Base-by-base conservation (phyloP, 2,329 filamentous ascomycete genomes). In the Aspergillus terreus region DNA sequence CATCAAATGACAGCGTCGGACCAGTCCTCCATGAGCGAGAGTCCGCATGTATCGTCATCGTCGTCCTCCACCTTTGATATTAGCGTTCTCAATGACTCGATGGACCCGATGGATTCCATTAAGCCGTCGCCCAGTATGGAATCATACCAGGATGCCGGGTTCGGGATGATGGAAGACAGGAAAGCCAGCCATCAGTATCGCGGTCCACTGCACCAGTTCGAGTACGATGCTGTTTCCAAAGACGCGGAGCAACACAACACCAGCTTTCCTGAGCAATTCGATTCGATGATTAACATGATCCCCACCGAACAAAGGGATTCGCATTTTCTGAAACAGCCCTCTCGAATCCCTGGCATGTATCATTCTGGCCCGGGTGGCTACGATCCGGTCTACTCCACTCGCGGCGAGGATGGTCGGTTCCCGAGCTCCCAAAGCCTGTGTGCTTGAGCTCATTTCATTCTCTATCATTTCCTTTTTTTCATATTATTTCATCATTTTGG, bases 61-160 rank as follows among this genome's bases (percentile, higher is more conserved):
- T 71, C 71, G 9, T 72, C 71, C 2, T 71, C 70, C 1, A 63
- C 62, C 3, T 69, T 70, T 40, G 70, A 72, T 44, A 68, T 70
- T 38, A 64, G 63, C 11, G 64, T 71, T 54, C 59, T 72, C 19
- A 66, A 62, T 40, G 70, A 73, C 42, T 61, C 70, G 2, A 70
- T 74, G 61, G 65, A 72, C 27, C 68, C 70, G 2, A 66, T 71
- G 58, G 70, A 73, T 33, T 64, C 70, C 1, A 62, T 72, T 30
- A 72, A 72, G 54, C 62, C 58, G 10, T 54, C 55, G 4, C 60
- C 67, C 14, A 62, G 61, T 33, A 60, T 68, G 44, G 66, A 68
- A 36, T 62, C 64, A 7, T 74, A 72, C 48, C 65, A 66, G 17
- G 66, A 72, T 23, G 54, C 61, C 4, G 53, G 58, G 14, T 68